Base-by-base conservation (phyloP, 1,139 yeast genomes). In the Pichia sp. region DNA sequence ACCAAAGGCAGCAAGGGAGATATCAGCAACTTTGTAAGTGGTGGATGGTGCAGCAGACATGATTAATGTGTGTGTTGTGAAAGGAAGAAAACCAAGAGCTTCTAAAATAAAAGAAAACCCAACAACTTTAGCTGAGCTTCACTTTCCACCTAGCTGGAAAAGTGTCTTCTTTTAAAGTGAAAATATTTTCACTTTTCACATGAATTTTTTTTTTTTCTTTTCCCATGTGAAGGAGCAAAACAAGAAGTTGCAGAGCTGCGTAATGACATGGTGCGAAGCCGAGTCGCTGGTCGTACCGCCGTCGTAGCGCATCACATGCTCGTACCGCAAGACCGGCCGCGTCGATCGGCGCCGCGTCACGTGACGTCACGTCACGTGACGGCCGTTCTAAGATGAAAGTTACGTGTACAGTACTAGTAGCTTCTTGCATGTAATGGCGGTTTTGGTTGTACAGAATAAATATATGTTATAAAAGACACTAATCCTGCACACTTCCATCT, bases 1-100 rank as follows among this genome's bases (percentile, higher is more conserved):
- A 76, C 99, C 99, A 73, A 92, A 92, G 68, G 98, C 98, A 68
- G 99, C 98, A 63, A 92, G 82, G 64, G 97, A 87, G 74, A 94
- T 85, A 73, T 92, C 99, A 67, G 98, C 95, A 70, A 92, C 96
- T 76, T 94, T 92, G 81, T 83, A 92, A 75, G 83, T 85, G 58
- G 69, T 73, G 61, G 79, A 78, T 64, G 80, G 79, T 55, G 77
- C 71, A 56, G 77, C 71, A 63, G 80, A 73, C 80, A 76, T 76
- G 55, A 46, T 64, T 39, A 22, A 29, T 30, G 12, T 39, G 29
- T 13, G 12, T 22, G 12, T 26, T 39, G 9, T 7, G 24, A 35
- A 12, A 11, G 32, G 24, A 23, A 37, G 18, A 27, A 32, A 36
- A n/a, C 6, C n/a, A 25, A 15, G 18, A 36, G n/a, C n/a, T n/a